Conservation (phyloP, 305 asterid species). For the Rubia tinctorum region DNA sequence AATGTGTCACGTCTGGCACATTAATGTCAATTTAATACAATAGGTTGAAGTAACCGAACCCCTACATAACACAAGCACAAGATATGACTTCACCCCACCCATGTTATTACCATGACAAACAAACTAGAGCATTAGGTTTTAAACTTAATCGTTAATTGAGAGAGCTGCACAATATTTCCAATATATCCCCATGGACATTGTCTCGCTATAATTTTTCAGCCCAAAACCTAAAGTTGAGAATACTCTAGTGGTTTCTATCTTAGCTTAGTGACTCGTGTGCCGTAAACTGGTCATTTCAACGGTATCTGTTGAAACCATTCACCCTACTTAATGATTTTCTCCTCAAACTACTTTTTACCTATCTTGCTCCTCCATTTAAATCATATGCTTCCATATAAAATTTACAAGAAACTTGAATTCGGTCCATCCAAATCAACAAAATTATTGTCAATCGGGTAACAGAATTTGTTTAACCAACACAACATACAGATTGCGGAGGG, state of each 20-base stretch:
- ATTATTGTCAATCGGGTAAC: not conserved
- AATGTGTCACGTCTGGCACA: constrained; percentile 23
- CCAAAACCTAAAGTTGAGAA: not conserved
- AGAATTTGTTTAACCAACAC: not conserved
- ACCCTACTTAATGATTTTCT: not conserved
- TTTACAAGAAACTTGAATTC: not conserved
- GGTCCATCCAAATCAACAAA: not conserved
- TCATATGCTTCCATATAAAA: not conserved
- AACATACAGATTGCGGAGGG: not conserved
- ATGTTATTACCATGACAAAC: not conserved
- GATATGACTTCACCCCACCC: constrained; percentile 11
- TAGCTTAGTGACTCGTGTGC: not conserved
- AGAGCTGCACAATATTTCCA: not conserved
- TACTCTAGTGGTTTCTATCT: not conserved
- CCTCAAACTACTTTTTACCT: not conserved
- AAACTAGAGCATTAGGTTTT: not conserved
- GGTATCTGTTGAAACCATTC: not conserved
- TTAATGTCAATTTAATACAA: constrained; percentile 20
- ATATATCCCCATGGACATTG: not conserved
- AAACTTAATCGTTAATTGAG: not conserved
- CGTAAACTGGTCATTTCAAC: not conserved
- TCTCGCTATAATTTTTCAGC: not conserved
- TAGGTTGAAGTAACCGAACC: constrained; percentile 10
- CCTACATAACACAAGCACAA: not conserved
- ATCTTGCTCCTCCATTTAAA: not conserved